These are phyloP conservation scores for Mycena vitilis DNA, from an alignment of 768 basidiomycete species.

Conservation along the genomic window DNA sequence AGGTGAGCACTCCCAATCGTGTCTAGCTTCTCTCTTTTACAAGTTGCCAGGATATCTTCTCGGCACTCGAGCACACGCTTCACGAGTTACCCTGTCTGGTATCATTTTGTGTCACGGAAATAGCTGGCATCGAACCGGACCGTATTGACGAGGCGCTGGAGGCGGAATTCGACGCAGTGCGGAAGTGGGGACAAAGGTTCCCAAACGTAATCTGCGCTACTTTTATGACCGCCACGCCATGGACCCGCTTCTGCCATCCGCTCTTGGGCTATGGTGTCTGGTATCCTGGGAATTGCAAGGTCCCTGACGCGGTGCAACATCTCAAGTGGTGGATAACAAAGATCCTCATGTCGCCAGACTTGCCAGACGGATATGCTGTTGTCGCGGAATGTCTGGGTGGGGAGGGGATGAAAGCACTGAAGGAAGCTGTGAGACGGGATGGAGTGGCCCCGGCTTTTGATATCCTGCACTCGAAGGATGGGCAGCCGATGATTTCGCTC, in stretches of 20 bases:
- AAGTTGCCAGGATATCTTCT: neutral
- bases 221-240: neutral
- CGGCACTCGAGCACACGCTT: neutral
- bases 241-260: neutral
- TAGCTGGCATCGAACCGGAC: neutral
- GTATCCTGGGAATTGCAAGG: neutral
- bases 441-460: neutral
- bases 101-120: neutral
- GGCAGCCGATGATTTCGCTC: too few relatives aligned
- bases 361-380: neutral
- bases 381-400: neutral
- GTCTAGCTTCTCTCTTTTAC: neutral
- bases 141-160: neutral
- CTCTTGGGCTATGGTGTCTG: neutral
- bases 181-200: conserved; percentile 2
- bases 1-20: neutral
- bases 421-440: neutral
- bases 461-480: neutral
- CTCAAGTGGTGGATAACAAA: neutral
- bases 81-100: neutral
- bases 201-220: neutral
- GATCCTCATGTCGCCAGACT: neutral
- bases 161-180: neutral
- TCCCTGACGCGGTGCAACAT: neutral
- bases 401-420: neutral